phyloP scores from a whole-genome alignment of 176 grass and related monocot species.

The Hordeum marinum region DNA sequence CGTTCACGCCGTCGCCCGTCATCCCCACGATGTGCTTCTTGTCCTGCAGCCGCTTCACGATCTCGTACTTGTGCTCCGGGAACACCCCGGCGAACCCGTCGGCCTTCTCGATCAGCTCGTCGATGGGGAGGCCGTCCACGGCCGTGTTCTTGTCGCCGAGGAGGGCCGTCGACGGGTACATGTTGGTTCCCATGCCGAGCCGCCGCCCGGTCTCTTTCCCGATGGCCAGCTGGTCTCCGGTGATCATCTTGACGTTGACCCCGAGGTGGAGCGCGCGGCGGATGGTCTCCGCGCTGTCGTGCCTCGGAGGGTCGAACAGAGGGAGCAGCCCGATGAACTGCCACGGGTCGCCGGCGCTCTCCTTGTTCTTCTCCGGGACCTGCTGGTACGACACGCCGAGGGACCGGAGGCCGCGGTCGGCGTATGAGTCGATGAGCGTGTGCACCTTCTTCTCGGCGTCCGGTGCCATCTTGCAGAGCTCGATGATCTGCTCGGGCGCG shows the following conservation, averaged over 20 bases:
- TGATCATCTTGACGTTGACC: slow-evolving; percentile 98
- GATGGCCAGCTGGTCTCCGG: slow-evolving; percentile 92
- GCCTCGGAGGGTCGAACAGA: slow-evolving; percentile 81
- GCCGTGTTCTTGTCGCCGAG: slow-evolving; percentile 62
- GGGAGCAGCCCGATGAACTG: slow-evolving; percentile 83
- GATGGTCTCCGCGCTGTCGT: slow-evolving; percentile 96
- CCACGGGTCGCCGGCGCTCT: slow-evolving; percentile 62
- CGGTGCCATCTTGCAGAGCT: slow-evolving; percentile 65
- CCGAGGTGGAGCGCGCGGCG: slow-evolving; percentile 70
- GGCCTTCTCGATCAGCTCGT: slow-evolving; percentile 91
- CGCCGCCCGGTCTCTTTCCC: slow-evolving; percentile 80
- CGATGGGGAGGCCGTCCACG: slow-evolving; percentile 63
- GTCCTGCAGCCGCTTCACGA: slow-evolving; percentile 88
- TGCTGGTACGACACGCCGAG: slow-evolving; percentile 72
- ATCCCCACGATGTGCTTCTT: slow-evolving; percentile 85
- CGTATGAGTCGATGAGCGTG: slow-evolving; percentile 51
- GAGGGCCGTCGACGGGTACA: slow-evolving; percentile 85
- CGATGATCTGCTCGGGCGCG: slow-evolving; percentile 90
- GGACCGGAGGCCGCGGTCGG: slow-evolving; percentile 76
- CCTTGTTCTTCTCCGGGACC: slow-evolving; percentile 72
- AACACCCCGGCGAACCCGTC: slow-evolving; percentile 95
- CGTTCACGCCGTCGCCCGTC: slow-evolving; percentile 90
- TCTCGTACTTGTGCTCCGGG: slow-evolving; percentile 97
- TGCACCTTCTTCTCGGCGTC: slow-evolving; percentile 69
- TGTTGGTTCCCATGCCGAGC: slow-evolving; percentile 95